Evolutionary conservation across 2,329 filamentous ascomycete species (phyloP), one percentile per base, ranked within the genome.

Genomic region (Thyridium curvatum): DNA sequence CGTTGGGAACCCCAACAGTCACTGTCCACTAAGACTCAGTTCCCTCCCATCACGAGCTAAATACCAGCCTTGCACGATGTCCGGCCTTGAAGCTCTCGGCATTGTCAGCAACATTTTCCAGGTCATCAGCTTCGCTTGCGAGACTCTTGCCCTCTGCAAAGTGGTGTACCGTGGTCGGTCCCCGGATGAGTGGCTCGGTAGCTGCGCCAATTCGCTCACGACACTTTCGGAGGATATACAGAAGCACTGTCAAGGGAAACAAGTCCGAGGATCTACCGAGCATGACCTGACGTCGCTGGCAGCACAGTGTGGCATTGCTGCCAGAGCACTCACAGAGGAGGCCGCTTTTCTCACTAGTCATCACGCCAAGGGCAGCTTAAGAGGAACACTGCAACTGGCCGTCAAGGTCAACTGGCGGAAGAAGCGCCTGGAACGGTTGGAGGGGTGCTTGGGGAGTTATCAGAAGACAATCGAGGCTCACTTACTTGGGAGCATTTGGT

Each of bases 31-130:
- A 14, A 14, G 18, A 14, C 13, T 32, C 14, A 4, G 6, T 12
- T 14, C 31, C 18, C 31, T 14, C 31, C 5, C 14, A 16, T 9
- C 31, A 16, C 13, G n/a, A 12, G 16, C 18, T n/a, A 9, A 26
- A 32, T 18, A 14, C 16, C 12, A 37, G 5, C 7, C 21, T n/a
- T 12, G 12, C 10, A 29, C 3, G 16, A 38, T 38, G 37, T 34
- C 37, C 8, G 37, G 37, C 8, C 34, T 48, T 17, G 44, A 52
- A 18, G 48, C 47, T n/a, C 38, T 55, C 6, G 41, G 50, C 35
- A 32, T 54, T 10, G 49, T 50, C 8, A 50, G 50, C 42, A 51
- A 52, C 40, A 47, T 52, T 12, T 41, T 55, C 29, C 46, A 54
- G 18, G 40, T 51, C 14, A 46, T 54, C 21, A 41, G 38, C 18